Evolutionary conservation across 371 early-diverging fungal genomes (phyloP).

Genomic region (Apophysomyces ossiformis): DNA sequence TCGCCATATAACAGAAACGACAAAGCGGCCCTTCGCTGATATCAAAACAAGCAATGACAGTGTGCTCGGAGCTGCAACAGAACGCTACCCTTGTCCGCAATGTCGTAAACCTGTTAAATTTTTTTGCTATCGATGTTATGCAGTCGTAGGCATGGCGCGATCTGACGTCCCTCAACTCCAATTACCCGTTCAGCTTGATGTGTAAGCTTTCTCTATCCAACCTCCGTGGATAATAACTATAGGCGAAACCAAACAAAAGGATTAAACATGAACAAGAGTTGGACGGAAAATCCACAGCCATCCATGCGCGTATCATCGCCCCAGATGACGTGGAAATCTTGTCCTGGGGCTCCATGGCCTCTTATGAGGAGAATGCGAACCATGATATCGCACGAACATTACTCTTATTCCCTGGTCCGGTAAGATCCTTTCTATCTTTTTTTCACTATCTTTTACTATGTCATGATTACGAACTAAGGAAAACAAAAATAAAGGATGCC

Average conservation of each 20-base stretch:
- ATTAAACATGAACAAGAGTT: constrained; percentile 78
- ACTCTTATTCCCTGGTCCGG: constrained; percentile 86
- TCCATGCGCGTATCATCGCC: constrained; percentile 82
- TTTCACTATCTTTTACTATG: no score
- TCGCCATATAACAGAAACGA: not conserved
- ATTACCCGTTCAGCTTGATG: constrained; percentile 76
- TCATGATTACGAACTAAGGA: no score
- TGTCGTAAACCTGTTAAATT: constrained; percentile 67
- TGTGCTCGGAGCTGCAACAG: constrained; percentile 24
- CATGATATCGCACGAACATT: constrained; percentile 46
- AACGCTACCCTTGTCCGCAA: constrained; percentile 50
- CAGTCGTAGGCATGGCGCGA: constrained; percentile 49
- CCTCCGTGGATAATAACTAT: constrained; percentile 3
- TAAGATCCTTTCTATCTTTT: constrained; percentile 35
- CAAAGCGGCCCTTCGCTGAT: constrained; percentile 23
- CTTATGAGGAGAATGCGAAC: constrained; percentile 50
- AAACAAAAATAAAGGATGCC: constrained; percentile 56
- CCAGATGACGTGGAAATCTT: constrained; percentile 24
- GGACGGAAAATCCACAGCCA: constrained; percentile 82
- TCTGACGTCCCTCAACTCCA: constrained; percentile 61
- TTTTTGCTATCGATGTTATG: constrained; percentile 72
- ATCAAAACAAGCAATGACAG: constrained; percentile 40
- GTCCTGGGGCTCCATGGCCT: constrained; percentile 3
- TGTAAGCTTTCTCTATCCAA: constrained; percentile 44
- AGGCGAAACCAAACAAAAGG: constrained; percentile 14